Evolutionary conservation across 495 filamentous ascomycete genomes (phyloP).

Genomic region (Trichodelitschia bisporula): DNA sequence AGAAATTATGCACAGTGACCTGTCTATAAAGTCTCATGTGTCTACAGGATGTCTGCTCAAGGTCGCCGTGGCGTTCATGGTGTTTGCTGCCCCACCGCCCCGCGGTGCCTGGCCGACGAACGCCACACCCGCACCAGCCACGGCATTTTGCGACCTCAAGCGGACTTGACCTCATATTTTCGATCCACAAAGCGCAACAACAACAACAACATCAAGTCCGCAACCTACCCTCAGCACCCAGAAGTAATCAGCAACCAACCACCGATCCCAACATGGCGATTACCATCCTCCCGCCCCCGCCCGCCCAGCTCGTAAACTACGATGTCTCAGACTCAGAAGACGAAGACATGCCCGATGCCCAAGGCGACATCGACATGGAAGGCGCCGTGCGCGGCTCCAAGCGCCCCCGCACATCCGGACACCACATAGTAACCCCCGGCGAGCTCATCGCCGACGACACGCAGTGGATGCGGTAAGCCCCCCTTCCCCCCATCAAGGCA

Average conservation of each 20-base stretch:
- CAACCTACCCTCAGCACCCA: too few species aligned
- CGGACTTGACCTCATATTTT: too few species aligned
- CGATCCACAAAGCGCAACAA: too few species aligned
- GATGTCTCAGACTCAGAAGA: neutral
- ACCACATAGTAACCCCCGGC: conserved; percentile 3
- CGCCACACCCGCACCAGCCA: too few species aligned
- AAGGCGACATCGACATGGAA: neutral
- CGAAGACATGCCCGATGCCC: neutral
- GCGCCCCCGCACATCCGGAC: neutral
- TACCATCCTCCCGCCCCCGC: neutral
- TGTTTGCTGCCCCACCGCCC: too few species aligned
- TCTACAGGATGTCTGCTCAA: too few species aligned
- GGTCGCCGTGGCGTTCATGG: too few species aligned
- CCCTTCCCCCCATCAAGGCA: neutral
- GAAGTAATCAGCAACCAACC: neutral
- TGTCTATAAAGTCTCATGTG: too few species aligned
- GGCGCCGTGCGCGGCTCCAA: neutral
- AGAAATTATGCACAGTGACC: too few species aligned
- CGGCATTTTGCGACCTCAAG: too few species aligned
- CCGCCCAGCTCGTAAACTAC: neutral
- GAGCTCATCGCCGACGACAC: conserved; percentile 1
- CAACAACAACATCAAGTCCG: too few species aligned
- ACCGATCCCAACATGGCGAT: neutral
- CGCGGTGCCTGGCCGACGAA: too few species aligned
- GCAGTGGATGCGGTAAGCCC: conserved; percentile 25